phyloP scores from a whole-genome alignment of 345 rosid genomes.

The Microthlaspi erraticum region DNA sequence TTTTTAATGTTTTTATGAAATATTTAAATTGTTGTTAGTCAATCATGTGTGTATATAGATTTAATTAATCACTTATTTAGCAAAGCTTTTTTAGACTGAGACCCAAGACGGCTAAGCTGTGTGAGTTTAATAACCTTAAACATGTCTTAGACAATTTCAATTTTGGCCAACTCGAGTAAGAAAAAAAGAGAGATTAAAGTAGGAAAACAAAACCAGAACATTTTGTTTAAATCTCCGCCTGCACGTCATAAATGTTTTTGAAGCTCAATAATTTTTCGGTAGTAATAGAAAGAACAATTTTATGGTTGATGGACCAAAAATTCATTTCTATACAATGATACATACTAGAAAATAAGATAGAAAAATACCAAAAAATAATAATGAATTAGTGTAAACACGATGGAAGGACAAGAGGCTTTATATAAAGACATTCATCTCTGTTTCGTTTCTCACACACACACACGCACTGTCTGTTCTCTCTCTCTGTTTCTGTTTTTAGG shows the following conservation, averaged over 20 bases:
- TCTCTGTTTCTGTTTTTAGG: constrained; percentile 22
- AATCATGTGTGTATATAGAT: too few species aligned
- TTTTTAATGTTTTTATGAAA: too few species aligned
- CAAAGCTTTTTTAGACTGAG: too few species aligned
- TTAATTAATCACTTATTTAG: too few species aligned
- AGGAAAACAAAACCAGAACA: background rate
- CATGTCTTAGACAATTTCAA: background rate
- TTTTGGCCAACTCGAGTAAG: background rate
- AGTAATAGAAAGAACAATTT: constrained; percentile 33
- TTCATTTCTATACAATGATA: background rate
- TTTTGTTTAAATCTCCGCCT: background rate
- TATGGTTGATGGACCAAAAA: constrained; percentile 28
- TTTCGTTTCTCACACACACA: constrained; percentile 21
- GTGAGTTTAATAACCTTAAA: background rate
- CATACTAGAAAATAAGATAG: background rate
- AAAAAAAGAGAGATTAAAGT: background rate
- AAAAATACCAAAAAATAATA: background rate
- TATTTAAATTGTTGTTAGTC: too few species aligned
- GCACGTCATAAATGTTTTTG: constrained; percentile 30
- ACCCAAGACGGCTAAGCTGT: constrained; percentile 11
- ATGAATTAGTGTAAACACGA: constrained; percentile 5
- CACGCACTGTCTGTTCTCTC: constrained; percentile 32
- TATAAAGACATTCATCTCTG: constrained; percentile 48
- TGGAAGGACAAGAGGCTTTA: constrained; percentile 30
- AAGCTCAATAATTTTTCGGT: constrained; percentile 41